These are phyloP conservation scores for Xylogone sp. DNA, from an alignment of 2,329 filamentous ascomycete genomes.

Conservation along the genomic window DNA sequence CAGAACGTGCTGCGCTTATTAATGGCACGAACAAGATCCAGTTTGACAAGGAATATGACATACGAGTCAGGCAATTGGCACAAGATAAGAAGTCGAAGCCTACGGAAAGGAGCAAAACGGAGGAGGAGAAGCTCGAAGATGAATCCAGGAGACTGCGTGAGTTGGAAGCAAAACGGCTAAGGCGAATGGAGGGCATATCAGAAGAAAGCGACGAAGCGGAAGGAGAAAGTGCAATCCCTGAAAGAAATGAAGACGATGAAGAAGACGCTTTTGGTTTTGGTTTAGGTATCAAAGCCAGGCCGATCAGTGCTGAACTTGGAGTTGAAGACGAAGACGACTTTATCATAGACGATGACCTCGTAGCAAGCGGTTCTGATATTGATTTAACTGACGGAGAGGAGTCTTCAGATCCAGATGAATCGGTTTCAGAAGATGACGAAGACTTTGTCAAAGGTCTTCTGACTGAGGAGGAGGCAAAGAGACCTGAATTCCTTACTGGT, in stretches of 20 bases:
- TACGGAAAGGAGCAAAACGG: slow-evolving; percentile 84
- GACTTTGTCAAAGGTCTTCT: slow-evolving; percentile 71
- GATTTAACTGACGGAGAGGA: slow-evolving; percentile 53
- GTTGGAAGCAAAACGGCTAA: slow-evolving; percentile 77
- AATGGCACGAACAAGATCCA: slow-evolving; percentile 58
- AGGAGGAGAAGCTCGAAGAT: slow-evolving; percentile 77
- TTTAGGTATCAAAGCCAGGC: slow-evolving; percentile 50
- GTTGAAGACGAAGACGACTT: slow-evolving; percentile 96
- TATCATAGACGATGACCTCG: slow-evolving; percentile 79
- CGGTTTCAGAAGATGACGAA: slow-evolving; percentile 42
- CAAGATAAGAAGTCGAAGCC: slow-evolving; percentile 83
- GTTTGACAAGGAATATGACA: slow-evolving; percentile 84
- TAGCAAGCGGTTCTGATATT: slow-evolving; percentile 75
- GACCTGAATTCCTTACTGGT: slow-evolving; percentile 45
- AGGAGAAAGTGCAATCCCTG: slow-evolving; percentile 39
- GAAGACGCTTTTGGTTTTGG: slow-evolving; percentile 56
- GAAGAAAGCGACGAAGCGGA: slow-evolving; percentile 62
- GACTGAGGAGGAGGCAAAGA: slow-evolving; percentile 51
- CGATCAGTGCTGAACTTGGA: slow-evolving; percentile 51
- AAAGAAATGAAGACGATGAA: slow-evolving; percentile 29
- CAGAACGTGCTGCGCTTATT: slow-evolving; percentile 57
- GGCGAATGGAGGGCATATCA: slow-evolving; percentile 84
- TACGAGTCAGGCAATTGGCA: slow-evolving; percentile 75
- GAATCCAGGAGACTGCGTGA: slow-evolving; percentile 73
- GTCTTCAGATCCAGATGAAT: slow-evolving; percentile 37